Evolutionary conservation across 2,329 filamentous ascomycete species (phyloP).

Genomic region (Aspergillus glaucus): DNA sequence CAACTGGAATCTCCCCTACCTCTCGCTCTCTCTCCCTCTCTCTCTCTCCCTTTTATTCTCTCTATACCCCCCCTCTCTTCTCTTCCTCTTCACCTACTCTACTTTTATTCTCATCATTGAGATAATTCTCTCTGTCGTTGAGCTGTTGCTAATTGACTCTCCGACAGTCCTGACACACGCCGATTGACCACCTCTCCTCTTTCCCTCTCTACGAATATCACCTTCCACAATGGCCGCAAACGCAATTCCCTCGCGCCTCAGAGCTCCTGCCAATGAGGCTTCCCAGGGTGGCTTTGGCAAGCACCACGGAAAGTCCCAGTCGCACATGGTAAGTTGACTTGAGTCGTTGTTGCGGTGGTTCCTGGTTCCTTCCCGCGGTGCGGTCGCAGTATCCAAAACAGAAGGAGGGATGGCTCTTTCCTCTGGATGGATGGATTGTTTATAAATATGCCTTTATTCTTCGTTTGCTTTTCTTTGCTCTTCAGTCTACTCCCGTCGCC

Average conservation of each 20-base stretch:
- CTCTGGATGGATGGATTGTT: background rate
- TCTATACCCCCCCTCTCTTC: conserved; percentile 11
- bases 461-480: background rate
- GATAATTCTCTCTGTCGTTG: background rate
- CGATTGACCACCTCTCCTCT: background rate
- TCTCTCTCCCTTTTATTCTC: conserved; percentile 12
- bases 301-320: conserved; percentile 51
- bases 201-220: conserved; percentile 11
- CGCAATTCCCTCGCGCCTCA: conserved; percentile 78
- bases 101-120: conserved; percentile 1
- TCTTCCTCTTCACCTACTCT: background rate
- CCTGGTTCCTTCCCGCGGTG: background rate
- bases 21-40: conserved; percentile 8
- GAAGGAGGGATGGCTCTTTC: background rate
- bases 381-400: background rate
- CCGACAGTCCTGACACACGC: too few species aligned
- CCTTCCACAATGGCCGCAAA: conserved; percentile 56
- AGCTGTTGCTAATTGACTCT: too few species aligned
- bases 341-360: background rate
- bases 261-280: conserved; percentile 47
- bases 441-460: background rate
- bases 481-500: background rate
- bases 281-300: conserved; percentile 36
- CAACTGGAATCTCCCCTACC: conserved; percentile 6
- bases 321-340: conserved; percentile 48